A percentile compares a stretch with the other conserved stretches of the same genome.
phyloP scores from a whole-genome alignment of 2,329 filamentous ascomycete species.

The Colletotrichum brevisporum region DNA sequence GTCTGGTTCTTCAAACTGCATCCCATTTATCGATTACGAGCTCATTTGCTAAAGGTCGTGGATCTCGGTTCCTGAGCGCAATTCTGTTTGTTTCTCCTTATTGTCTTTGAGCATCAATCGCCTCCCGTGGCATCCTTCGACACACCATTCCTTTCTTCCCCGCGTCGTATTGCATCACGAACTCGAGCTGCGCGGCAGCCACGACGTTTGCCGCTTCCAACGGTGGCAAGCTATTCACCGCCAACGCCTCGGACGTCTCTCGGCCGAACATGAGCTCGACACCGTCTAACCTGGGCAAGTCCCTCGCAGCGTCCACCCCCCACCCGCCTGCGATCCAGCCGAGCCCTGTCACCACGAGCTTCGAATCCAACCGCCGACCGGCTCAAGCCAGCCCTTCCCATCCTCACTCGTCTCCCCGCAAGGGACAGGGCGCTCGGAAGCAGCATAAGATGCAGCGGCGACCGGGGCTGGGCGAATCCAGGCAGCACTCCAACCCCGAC shows the following conservation, averaged over 20 bases:
- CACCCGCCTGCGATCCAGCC: constrained; percentile 58
- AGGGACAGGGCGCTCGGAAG: constrained; percentile 81
- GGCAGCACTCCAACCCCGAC: constrained; percentile 61
- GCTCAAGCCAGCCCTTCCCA: constrained; percentile 53
- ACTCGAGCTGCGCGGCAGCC: constrained; percentile 6
- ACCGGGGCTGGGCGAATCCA: constrained; percentile 63
- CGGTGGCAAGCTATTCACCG: constrained; percentile 16
- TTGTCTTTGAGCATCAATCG: not conserved
- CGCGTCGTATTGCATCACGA: constrained; percentile 32
- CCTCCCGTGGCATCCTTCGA: not conserved
- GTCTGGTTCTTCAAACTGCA: constrained; percentile 40
- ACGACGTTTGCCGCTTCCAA: constrained; percentile 16
- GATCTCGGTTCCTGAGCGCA: constrained; percentile 8
- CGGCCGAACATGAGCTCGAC: constrained; percentile 47
- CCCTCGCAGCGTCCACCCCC: constrained; percentile 60
- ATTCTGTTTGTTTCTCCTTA: not conserved
- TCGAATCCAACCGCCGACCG: constrained; percentile 66
- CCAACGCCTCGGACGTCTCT: not conserved
- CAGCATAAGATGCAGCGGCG: constrained; percentile 88
- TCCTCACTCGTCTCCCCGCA: constrained; percentile 71
- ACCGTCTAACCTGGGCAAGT: constrained; percentile 63
- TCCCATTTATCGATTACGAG: constrained; percentile 17
- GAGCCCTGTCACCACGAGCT: constrained; percentile 59
- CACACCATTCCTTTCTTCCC: constrained; percentile 1
- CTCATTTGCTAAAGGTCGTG: constrained; percentile 4